phyloP scores from a whole-genome alignment of 352 stramenopile genomes.

The Phytophthora cryptogea region DNA sequence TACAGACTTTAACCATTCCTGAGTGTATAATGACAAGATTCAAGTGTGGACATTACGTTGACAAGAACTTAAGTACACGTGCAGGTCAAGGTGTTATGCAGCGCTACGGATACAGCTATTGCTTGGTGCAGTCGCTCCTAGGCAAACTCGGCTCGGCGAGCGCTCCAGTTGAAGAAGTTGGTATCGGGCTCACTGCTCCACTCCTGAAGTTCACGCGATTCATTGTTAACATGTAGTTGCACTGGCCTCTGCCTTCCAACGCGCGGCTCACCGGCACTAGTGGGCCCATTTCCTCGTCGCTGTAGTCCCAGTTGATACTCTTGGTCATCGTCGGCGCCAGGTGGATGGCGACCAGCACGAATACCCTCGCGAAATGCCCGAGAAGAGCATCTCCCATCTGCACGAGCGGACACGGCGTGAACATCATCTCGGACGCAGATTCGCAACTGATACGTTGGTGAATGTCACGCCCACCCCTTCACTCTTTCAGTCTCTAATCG shows the following conservation, averaged over 20 bases:
- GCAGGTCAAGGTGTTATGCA: no score
- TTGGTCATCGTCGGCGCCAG: constrained; percentile 15
- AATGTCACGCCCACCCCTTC: not conserved
- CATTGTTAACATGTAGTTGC: not conserved
- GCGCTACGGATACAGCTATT: no score
- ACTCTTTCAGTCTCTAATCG: constrained; percentile 1
- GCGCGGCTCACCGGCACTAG: constrained; percentile 7
- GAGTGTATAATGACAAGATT: no score
- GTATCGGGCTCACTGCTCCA: constrained; percentile 22
- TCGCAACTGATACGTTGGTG: constrained; percentile 8
- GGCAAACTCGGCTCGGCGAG: constrained; percentile 17
- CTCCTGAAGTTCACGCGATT: constrained; percentile 3
- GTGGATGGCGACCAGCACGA: constrained; percentile 7
- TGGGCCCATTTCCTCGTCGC: constrained; percentile 18
- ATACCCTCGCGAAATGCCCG: constrained; percentile 12
- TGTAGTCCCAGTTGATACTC: constrained; percentile 27
- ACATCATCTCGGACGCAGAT: constrained; percentile 14
- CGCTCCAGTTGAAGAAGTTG: constrained; percentile 23
- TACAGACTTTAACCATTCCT: no score
- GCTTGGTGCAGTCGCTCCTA: not conserved
- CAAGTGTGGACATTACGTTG: no score
- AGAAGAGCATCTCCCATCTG: constrained; percentile 19
- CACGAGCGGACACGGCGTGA: constrained; percentile 5
- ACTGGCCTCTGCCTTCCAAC: not conserved
- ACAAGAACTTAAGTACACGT: no score